Conservation (phyloP, 352 stramenopile species). For the Phytophthora macrochlamydospora region DNA sequence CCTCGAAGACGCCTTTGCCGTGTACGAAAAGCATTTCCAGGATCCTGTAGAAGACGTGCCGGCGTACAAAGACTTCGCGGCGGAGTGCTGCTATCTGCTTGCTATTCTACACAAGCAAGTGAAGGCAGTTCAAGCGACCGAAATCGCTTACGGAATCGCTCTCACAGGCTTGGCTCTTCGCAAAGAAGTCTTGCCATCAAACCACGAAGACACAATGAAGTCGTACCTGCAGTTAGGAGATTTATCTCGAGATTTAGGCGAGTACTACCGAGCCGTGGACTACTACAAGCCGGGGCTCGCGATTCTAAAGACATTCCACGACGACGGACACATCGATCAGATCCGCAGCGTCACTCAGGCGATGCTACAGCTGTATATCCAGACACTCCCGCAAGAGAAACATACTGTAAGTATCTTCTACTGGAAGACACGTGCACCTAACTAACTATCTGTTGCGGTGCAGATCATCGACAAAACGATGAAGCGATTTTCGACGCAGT, state of each 20-base stretch:
- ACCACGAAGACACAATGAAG: slow-evolving; percentile 38
- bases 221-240: slow-evolving; percentile 57
- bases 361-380: slow-evolving; percentile 48
- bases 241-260: slow-evolving; percentile 43
- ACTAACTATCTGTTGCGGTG: slow-evolving; percentile 8
- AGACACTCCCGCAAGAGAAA: slow-evolving; percentile 42
- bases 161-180: slow-evolving; percentile 43
- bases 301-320: slow-evolving; percentile 31
- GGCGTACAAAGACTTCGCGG: slow-evolving; percentile 28
- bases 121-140: slow-evolving; percentile 17
- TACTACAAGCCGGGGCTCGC: slow-evolving; percentile 47
- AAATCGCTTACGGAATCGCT: slow-evolving; percentile 52
- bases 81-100: slow-evolving; percentile 49
- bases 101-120: slow-evolving; percentile 28
- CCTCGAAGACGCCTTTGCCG: slow-evolving; percentile 54
- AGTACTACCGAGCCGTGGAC: slow-evolving; percentile 62
- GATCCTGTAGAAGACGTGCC: slow-evolving; percentile 23
- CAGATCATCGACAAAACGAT: slow-evolving; percentile 52
- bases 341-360: slow-evolving; percentile 45
- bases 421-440: no score
- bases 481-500: slow-evolving; percentile 33
- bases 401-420: slow-evolving; percentile 21
- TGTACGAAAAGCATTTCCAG: slow-evolving; percentile 58
- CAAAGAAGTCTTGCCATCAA: slow-evolving; percentile 27
- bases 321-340: slow-evolving; percentile 32